Evolutionary conservation across 2,329 filamentous ascomycete species (phyloP).

Genomic region (Neonectria sp.): DNA sequence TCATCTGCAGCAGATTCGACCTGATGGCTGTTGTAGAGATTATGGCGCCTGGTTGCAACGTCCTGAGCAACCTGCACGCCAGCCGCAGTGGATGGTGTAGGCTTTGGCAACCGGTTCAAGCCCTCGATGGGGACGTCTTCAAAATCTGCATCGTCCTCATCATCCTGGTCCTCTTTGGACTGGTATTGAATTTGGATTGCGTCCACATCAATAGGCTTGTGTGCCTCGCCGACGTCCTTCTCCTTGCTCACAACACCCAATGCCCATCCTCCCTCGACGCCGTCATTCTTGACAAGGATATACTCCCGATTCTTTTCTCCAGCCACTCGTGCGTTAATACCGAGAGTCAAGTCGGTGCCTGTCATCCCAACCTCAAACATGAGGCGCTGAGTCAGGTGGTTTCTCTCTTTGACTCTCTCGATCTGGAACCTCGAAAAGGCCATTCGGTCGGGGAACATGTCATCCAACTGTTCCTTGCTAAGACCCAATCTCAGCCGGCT

Average conservation of each 20-base stretch:
- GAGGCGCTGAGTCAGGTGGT: slow-evolving; percentile 92
- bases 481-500: slow-evolving; percentile 95
- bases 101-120: slow-evolving; percentile 84
- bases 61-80: slow-evolving; percentile 46
- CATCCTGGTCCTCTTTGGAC: slow-evolving; percentile 71
- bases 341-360: slow-evolving; percentile 79
- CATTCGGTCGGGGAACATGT: slow-evolving; percentile 98
- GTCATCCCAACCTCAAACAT: slow-evolving; percentile 97
- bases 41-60: slow-evolving; percentile 46
- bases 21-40: slow-evolving; percentile 44
- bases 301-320: slow-evolving; percentile 95
- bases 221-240: slow-evolving; percentile 82
- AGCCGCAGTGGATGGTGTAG: slow-evolving; percentile 38
- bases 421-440: slow-evolving; percentile 98
- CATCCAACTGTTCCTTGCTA: slow-evolving; percentile 94
- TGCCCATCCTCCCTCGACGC: slow-evolving; percentile 95
- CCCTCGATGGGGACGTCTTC: slow-evolving; percentile 95
- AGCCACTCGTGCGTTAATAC: slow-evolving; percentile 77
- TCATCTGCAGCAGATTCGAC: slow-evolving; percentile 50
- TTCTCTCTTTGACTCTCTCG: slow-evolving; percentile 91
- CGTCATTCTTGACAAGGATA: slow-evolving; percentile 95
- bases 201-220: slow-evolving; percentile 95
- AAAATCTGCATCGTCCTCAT: slow-evolving; percentile 85
- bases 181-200: slow-evolving; percentile 71
- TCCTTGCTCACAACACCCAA: slow-evolving; percentile 92